These are phyloP conservation scores for Spathaspora arborariae DNA, from an alignment of 805 yeast genomes.

Conservation along the genomic window DNA sequence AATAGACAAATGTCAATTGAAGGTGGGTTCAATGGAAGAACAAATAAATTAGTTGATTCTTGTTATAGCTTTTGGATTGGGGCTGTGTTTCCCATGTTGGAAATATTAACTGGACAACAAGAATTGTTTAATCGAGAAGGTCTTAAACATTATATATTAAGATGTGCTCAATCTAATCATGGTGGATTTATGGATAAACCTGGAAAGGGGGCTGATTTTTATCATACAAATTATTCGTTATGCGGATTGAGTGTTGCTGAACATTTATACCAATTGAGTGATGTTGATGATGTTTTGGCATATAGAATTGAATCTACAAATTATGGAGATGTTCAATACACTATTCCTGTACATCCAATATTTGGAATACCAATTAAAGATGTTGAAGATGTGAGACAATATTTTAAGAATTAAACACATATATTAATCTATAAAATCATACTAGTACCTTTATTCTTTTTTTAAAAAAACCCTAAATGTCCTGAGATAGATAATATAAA, in stretches of 20 bases:
- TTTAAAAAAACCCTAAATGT: neutral
- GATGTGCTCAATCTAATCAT: constrained; percentile 63
- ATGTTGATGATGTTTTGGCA: constrained; percentile 12
- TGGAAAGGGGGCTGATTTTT: constrained; percentile 72
- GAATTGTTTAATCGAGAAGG: constrained; percentile 50
- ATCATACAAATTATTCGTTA: constrained; percentile 84
- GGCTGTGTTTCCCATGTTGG: constrained; percentile 63
- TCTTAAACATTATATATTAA: constrained; percentile 60
- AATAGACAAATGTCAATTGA: constrained; percentile 69
- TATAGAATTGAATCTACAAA: constrained; percentile 13
- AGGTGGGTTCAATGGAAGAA: constrained; percentile 86
- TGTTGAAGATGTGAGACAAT: neutral
- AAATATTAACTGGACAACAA: constrained; percentile 33
- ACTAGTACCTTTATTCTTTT: neutral
- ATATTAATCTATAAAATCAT: no score
- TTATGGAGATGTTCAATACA: constrained; percentile 11
- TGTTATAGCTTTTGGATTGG: constrained; percentile 98
- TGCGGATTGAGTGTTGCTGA: constrained; percentile 69
- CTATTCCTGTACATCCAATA: constrained; percentile 22
- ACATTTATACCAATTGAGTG: constrained; percentile 27
- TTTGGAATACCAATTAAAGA: constrained; percentile 21
- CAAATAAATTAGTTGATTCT: constrained; percentile 92
- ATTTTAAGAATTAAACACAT: no score
- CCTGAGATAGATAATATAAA: constrained; percentile 17
- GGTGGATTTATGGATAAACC: constrained; percentile 94